Conservation (phyloP, 306 rosid species). For the Oxytropis ochrocephala region DNA sequence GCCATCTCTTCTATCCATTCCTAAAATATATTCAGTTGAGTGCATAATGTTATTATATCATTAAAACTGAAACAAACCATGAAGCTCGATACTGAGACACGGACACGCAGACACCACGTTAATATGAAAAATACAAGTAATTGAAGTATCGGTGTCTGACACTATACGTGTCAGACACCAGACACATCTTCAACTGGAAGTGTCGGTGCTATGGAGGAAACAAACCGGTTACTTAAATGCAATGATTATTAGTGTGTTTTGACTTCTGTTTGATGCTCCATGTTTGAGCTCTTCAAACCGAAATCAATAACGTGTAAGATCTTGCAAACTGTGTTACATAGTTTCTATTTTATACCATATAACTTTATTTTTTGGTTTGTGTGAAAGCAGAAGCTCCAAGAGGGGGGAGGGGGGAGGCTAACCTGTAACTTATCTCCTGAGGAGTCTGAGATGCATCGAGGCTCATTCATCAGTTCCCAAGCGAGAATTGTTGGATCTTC, state of each 20-base stretch:
- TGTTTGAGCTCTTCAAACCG: background rate
- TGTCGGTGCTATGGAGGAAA: too few relatives aligned
- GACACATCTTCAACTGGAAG: too few relatives aligned
- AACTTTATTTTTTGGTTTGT: background rate
- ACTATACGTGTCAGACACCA: too few relatives aligned
- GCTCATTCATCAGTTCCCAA: conserved; percentile 97
- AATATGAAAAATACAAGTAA: too few relatives aligned
- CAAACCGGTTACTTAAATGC: background rate
- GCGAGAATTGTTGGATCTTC: conserved; percentile 88
- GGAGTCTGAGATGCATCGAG: conserved; percentile 83
- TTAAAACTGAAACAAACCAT: background rate
- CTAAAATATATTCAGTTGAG: conserved; percentile 33
- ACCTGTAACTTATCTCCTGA: conserved; percentile 79
- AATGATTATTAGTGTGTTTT: background rate
- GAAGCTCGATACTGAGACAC: too few relatives aligned
- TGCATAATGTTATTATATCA: conserved; percentile 3
- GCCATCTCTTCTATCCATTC: conserved; percentile 94
- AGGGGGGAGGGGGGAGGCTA: conserved; percentile 8
- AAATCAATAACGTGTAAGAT: background rate
- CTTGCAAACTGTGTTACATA: background rate
- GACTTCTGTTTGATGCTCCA: background rate
- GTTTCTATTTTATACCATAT: background rate
- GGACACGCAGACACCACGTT: too few relatives aligned
- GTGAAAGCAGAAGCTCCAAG: background rate
- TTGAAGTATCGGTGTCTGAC: too few relatives aligned